These are phyloP conservation scores for Alternaria consortialis DNA, from an alignment of 2,329 filamentous ascomycete genomes.

Conservation along the genomic window DNA sequence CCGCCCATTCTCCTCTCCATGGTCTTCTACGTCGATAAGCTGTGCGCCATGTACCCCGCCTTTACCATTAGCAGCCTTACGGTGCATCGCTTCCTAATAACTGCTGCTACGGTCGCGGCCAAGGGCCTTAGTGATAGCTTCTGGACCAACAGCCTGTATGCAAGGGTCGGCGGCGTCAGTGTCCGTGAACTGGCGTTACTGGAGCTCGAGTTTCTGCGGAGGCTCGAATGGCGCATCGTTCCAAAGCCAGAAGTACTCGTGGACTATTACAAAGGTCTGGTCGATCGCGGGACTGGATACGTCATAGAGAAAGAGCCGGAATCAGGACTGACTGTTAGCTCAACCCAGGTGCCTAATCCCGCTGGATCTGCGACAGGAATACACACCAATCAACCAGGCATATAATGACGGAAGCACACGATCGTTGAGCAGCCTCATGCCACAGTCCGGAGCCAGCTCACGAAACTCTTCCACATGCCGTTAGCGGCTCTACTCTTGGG, in stretches of 20 bases:
- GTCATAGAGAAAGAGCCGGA: constrained; percentile 54
- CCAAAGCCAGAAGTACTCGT: constrained; percentile 92
- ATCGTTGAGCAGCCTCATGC: constrained; percentile 12
- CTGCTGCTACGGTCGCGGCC: constrained; percentile 91
- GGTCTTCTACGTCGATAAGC: constrained; percentile 97
- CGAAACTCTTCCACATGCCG: background rate
- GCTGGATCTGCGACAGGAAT: constrained; percentile 34
- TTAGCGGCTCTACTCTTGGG: background rate
- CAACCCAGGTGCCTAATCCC: constrained; percentile 19
- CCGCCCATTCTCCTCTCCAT: constrained; percentile 96
- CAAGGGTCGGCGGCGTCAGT: constrained; percentile 90
- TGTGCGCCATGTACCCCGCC: constrained; percentile 89
- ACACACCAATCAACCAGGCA: constrained; percentile 30
- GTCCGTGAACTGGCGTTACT: constrained; percentile 88
- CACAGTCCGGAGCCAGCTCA: background rate
- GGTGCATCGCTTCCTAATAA: constrained; percentile 96
- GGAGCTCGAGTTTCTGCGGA: constrained; percentile 90
- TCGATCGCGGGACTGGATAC: constrained; percentile 72
- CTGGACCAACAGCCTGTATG: constrained; percentile 98
- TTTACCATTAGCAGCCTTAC: constrained; percentile 97
- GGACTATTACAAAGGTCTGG: constrained; percentile 89
- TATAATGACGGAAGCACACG: constrained; percentile 16
- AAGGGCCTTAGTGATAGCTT: constrained; percentile 97
- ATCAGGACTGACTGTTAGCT: constrained; percentile 18
- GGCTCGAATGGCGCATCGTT: constrained; percentile 96